Evolutionary conservation across 2,329 filamentous ascomycete species (phyloP), one percentile per base, ranked within the genome.

Genomic region (Truncatella angustata): DNA sequence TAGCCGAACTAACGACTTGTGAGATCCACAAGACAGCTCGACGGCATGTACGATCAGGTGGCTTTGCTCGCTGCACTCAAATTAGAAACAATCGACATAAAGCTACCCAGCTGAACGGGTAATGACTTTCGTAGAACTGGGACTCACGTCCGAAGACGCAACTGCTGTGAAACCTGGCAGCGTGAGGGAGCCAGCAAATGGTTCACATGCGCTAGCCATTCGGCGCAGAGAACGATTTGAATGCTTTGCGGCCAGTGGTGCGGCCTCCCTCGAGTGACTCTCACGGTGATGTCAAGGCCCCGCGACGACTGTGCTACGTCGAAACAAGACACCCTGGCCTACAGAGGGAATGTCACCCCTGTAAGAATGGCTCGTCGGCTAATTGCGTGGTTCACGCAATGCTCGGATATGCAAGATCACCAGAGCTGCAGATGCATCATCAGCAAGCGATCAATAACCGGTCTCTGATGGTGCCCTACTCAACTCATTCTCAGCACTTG

Each of bases 61-160:
- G n/a, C n/a, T n/a, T n/a, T 45, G 37, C 39, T 35, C 39, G 28
- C 32, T 36, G 52, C 44, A 39, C 52, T 55, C 56, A 52, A 50
- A 56, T 56, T 52, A 56, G 28, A 53, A 57, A 56, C 53, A 50
- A 48, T 48, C 44, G 42, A 50, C 36, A 50, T 34, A 24, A 56
- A 49, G 35, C 54, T 51, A 51, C 21, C 49, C 54, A 64, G 60
- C 60, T 63, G 60, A 59, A 60, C 59, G 56, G 59, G 56, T 59
- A 58, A 59, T 50, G 46, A 57, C 60, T 54, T 64, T 39, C 20
- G 61, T 66, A 54, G 39, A 28, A 66, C 63, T 56, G 44, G 56
- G 54, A 55, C 51, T 48, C 54, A 53, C 59, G 58, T 64, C 62
- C 63, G 61, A 63, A 60, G 56, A 55, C 55, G 55, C 55, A 45